These are phyloP conservation scores for Diplogelasinospora grovesii DNA, from an alignment of 495 filamentous ascomycete species.

Conservation along the genomic window DNA sequence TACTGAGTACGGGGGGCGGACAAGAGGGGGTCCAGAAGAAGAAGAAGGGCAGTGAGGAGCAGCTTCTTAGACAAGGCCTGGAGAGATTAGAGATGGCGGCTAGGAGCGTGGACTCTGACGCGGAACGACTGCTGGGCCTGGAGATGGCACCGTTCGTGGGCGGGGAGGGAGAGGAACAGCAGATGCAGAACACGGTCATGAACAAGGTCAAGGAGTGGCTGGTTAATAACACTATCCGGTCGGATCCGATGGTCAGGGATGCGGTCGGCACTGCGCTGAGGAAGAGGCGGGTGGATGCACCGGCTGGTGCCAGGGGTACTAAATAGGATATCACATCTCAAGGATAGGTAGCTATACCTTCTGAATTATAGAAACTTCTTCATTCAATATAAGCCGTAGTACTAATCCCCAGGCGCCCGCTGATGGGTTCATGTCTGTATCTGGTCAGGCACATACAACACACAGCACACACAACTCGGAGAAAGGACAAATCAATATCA, in stretches of 20 bases:
- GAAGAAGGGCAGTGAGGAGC: constrained; percentile 22
- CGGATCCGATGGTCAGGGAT: constrained; percentile 68
- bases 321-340: too few species aligned
- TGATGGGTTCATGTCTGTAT: too few species aligned
- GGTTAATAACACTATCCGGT: constrained; percentile 64
- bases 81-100: constrained; percentile 50
- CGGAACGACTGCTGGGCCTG: constrained; percentile 60
- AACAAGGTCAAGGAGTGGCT: constrained; percentile 70
- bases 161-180: too few species aligned
- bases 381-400: too few species aligned
- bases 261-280: constrained; percentile 58
- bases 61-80: constrained; percentile 39
- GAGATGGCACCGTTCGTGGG: constrained; percentile 79
- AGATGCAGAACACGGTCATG: constrained; percentile 51
- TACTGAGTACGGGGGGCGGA: constrained; percentile 39
- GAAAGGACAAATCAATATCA: too few species aligned
- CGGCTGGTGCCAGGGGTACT: constrained; percentile 48
- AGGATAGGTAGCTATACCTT: too few species aligned
- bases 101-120: constrained; percentile 57
- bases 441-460: too few species aligned
- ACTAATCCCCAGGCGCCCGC: too few species aligned
- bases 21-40: constrained; percentile 15
- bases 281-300: constrained; percentile 51
- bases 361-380: too few species aligned
- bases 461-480: too few species aligned